Evolutionary conservation across 768 basidiomycete species (phyloP).

Genomic region (Amanita brunnescens): DNA sequence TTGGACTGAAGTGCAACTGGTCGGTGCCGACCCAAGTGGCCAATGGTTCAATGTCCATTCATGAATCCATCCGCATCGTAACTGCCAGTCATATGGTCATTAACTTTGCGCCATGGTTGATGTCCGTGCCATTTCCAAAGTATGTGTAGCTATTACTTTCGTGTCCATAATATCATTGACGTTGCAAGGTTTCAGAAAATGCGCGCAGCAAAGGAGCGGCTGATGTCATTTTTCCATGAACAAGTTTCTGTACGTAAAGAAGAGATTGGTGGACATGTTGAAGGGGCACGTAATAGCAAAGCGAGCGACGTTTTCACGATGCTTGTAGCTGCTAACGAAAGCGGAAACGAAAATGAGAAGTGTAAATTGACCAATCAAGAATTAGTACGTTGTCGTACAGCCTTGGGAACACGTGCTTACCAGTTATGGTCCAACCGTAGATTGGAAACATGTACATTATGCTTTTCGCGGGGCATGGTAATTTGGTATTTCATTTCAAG

Average conservation of each 20-base stretch:
- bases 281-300: slow-evolving; percentile 13
- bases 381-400: background rate
- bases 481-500: background rate
- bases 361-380: slow-evolving; percentile 30
- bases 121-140: slow-evolving; percentile 23
- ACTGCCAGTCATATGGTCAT: slow-evolving; percentile 19
- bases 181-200: slow-evolving; percentile 18
- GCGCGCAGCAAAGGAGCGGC: slow-evolving; percentile 21
- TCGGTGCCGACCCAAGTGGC: slow-evolving; percentile 24
- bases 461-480: slow-evolving; percentile 53
- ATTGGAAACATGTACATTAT: slow-evolving; percentile 45
- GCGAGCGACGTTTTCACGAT: slow-evolving; percentile 25
- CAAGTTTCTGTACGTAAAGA: slow-evolving; percentile 27
- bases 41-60: slow-evolving; percentile 30
- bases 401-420: background rate
- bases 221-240: slow-evolving; percentile 28
- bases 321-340: slow-evolving; percentile 26
- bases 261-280: slow-evolving; percentile 12
- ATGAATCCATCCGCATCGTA: slow-evolving; percentile 27
- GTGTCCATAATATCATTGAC: background rate
- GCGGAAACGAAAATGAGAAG: slow-evolving; percentile 29
- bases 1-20: slow-evolving; percentile 37
- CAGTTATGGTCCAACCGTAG: slow-evolving; percentile 15
- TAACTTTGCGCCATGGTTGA: background rate
- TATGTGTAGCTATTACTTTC: slow-evolving; percentile 10